Conservation (phyloP, 1,284 basidiomycete species). For the Ustilago nuda region DNA sequence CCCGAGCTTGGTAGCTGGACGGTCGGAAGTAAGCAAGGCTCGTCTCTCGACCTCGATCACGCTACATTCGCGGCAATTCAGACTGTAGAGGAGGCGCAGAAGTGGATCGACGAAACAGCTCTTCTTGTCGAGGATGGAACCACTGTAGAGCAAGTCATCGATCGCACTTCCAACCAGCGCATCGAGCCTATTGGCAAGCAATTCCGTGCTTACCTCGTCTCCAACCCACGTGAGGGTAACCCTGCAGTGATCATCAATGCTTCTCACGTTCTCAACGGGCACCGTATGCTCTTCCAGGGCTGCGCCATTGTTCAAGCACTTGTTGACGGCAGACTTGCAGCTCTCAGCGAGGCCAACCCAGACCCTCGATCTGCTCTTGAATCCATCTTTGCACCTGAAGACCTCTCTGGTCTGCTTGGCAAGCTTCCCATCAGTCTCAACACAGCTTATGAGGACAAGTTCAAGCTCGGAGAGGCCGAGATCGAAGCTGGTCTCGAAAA, state of each 20-base stretch:
- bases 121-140: constrained; percentile 27
- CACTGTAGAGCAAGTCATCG: constrained; percentile 17
- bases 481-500: constrained; percentile 26
- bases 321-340: constrained; percentile 8
- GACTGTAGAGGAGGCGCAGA: constrained; percentile 26
- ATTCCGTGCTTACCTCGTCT: constrained; percentile 26
- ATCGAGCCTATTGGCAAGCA: constrained; percentile 34
- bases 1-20: constrained; percentile 29
- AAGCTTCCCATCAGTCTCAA: constrained; percentile 38
- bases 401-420: constrained; percentile 8
- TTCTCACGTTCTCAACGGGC: constrained; percentile 38
- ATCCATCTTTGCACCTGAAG: constrained; percentile 25
- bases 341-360: background rate
- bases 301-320: constrained; percentile 21
- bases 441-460: constrained; percentile 25
- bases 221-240: constrained; percentile 10
- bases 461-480: constrained; percentile 7
- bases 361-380: constrained; percentile 19
- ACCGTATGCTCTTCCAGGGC: constrained; percentile 16
- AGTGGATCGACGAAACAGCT: constrained; percentile 33
- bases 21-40: background rate
- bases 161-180: constrained; percentile 17
- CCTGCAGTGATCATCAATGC: constrained; percentile 21
- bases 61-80: constrained; percentile 22
- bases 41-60: constrained; percentile 22